phyloP scores from a whole-genome alignment of 108 stramenopile genomes.

The Schizochytrium sp. region DNA sequence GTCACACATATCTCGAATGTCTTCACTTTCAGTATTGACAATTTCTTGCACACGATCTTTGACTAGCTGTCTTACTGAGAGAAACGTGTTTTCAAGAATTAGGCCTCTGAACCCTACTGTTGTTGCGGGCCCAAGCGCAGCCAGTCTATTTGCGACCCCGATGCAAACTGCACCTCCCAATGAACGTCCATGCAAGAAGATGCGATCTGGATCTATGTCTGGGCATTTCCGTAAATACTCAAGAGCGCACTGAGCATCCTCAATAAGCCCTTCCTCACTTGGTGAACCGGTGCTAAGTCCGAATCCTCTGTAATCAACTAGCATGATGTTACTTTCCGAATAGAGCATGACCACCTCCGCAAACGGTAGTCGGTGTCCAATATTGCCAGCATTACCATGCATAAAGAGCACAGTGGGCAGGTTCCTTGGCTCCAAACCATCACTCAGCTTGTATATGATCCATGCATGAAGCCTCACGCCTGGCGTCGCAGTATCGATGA shows the following conservation, averaged over 20 bases:
- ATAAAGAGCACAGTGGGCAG: slow-evolving; percentile 92
- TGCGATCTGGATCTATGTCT: slow-evolving; percentile 6
- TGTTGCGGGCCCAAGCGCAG: background rate
- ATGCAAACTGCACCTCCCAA: slow-evolving; percentile 48
- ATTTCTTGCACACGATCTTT: background rate
- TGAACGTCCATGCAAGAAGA: slow-evolving; percentile 29
- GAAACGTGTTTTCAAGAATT: slow-evolving; percentile 49
- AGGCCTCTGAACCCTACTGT: background rate
- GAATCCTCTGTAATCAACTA: slow-evolving; percentile 47
- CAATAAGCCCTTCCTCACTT: slow-evolving; percentile 20
- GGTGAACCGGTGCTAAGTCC: slow-evolving; percentile 29
- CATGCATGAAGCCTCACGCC: slow-evolving; percentile 51
- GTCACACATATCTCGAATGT: background rate
- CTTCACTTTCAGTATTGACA: background rate
- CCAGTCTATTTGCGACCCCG: background rate
- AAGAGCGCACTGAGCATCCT: background rate
- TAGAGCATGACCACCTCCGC: slow-evolving; percentile 82
- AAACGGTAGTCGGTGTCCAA: slow-evolving; percentile 91
- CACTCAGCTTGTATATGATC: background rate
- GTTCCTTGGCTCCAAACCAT: slow-evolving; percentile 16
- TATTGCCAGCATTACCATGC: slow-evolving; percentile 98
- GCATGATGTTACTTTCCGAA: slow-evolving; percentile 67
- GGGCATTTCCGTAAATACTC: background rate
- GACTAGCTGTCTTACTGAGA: slow-evolving; percentile 11
- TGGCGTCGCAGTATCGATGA: background rate